Conservation (phyloP, 2,329 filamentous ascomycete species). For the Diaporthe vaccinii region DNA sequence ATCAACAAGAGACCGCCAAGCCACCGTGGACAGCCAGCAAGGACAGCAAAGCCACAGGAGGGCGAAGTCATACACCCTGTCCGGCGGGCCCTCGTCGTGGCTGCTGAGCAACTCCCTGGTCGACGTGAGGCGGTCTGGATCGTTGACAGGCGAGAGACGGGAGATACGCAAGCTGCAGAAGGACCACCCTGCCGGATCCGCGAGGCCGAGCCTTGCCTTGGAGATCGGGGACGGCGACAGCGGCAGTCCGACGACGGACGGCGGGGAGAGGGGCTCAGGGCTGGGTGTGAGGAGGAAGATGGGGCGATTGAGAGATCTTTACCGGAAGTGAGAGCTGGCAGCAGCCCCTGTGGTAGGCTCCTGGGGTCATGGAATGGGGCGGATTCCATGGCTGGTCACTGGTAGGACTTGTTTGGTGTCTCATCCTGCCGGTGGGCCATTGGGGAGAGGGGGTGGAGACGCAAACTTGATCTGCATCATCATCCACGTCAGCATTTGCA, state of each 20-base stretch:
- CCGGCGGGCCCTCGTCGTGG: constrained; percentile 34
- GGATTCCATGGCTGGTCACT: not conserved
- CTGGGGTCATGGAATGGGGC: too few relatives aligned
- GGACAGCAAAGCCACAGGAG: constrained; percentile 28
- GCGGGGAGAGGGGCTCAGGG: constrained; percentile 29
- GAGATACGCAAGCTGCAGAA: constrained; percentile 40
- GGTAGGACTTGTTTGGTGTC: not conserved
- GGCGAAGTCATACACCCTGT: constrained; percentile 27
- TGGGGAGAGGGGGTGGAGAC: too few relatives aligned
- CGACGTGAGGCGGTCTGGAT: constrained; percentile 29
- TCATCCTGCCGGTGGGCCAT: not conserved
- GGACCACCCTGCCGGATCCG: constrained; percentile 39
- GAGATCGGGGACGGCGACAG: constrained; percentile 32
- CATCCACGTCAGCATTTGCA: not conserved
- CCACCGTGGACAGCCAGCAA: not conserved
- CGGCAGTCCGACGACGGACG: not conserved
- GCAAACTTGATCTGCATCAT: not conserved
- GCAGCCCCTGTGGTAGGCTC: not conserved
- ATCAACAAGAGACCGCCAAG: constrained; percentile 4
- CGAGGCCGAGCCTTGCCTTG: constrained; percentile 33
- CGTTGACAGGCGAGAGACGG: constrained; percentile 40
- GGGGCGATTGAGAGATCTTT: constrained; percentile 37
- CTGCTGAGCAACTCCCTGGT: constrained; percentile 25
- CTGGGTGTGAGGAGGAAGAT: constrained; percentile 39
- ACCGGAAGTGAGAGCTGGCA: constrained; percentile 29